Conservation (phyloP, 495 filamentous ascomycete genomes). For the Halenospora varia region DNA sequence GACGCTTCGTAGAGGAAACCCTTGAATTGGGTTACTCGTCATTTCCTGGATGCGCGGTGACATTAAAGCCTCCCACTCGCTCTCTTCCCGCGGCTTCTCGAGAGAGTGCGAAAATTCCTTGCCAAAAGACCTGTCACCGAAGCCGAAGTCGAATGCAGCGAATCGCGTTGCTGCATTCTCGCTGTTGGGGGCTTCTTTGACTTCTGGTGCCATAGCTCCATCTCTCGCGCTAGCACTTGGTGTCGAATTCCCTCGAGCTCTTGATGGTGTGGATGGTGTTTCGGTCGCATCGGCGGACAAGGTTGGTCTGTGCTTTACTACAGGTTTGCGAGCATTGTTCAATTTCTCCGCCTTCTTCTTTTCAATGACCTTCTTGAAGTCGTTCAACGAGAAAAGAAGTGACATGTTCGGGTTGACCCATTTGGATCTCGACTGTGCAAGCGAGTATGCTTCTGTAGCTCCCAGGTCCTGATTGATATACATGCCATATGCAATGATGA, state of each 20-base stretch:
- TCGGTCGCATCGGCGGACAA: constrained; percentile 48
- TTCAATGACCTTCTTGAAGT: constrained; percentile 72
- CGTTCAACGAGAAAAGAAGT: constrained; percentile 92
- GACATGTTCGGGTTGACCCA: constrained; percentile 99
- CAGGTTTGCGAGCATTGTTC: constrained; percentile 31
- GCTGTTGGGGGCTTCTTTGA: constrained; percentile 1
- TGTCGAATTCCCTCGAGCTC: constrained; percentile 23
- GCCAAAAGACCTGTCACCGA: constrained; percentile 1
- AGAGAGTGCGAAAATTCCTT: not conserved
- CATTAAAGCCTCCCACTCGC: constrained; percentile 34
- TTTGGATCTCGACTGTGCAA: constrained; percentile 81
- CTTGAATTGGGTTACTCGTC: constrained; percentile 45
- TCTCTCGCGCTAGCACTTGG: constrained; percentile 17
- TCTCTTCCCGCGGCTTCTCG: not conserved
- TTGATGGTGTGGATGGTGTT: constrained; percentile 11
- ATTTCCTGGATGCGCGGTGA: constrained; percentile 49
- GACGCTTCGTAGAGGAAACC: constrained; percentile 13
- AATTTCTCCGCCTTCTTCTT: constrained; percentile 36
- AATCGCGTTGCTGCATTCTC: constrained; percentile 9
- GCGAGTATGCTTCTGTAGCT: constrained; percentile 90
- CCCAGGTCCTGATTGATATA: constrained; percentile 83
- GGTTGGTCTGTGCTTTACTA: constrained; percentile 45
- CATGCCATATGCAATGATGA: constrained; percentile 94
- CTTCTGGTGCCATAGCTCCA: not conserved
- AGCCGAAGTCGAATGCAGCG: constrained; percentile 22